phyloP scores from a whole-genome alignment of 352 stramenopile species.

The Pythium dissimile region DNA sequence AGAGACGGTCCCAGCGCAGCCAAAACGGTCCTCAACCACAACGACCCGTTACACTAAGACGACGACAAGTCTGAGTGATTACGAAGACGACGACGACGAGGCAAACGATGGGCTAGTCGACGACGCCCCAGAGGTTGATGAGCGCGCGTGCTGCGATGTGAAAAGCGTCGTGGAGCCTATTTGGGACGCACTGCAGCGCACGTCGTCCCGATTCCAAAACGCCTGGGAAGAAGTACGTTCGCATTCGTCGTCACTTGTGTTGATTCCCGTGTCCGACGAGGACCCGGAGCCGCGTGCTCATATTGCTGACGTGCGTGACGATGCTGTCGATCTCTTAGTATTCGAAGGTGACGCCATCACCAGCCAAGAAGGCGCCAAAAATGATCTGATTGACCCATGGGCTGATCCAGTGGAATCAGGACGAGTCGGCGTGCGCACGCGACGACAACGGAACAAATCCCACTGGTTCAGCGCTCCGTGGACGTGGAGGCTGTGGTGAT shows the following conservation, averaged over 20 bases:
- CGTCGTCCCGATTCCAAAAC: slow-evolving; percentile 20
- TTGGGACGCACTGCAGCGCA: slow-evolving; percentile 20
- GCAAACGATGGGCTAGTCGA: slow-evolving; percentile 11
- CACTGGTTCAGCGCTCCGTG: slow-evolving; percentile 3
- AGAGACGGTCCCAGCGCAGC: slow-evolving; percentile 15
- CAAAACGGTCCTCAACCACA: slow-evolving; percentile 6
- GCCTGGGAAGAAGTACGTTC: slow-evolving; percentile 33
- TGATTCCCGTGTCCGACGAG: slow-evolving; percentile 19
- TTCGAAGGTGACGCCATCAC: slow-evolving; percentile 18
- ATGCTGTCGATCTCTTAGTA: slow-evolving; percentile 27
- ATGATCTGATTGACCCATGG: slow-evolving; percentile 11
- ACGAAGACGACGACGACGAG: slow-evolving; percentile 12
- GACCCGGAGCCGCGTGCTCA: slow-evolving; percentile 5
- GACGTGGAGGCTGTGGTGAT: slow-evolving; percentile 24
- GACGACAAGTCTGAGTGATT: slow-evolving; percentile 8
- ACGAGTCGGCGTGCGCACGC: slow-evolving; percentile 11
- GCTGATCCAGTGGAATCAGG: background rate
- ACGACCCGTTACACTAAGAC: slow-evolving; percentile 7
- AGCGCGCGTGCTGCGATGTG: slow-evolving; percentile 18
- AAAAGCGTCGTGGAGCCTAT: slow-evolving; percentile 20
- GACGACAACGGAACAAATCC: slow-evolving; percentile 11
- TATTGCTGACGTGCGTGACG: slow-evolving; percentile 22
- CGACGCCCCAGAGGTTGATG: slow-evolving; percentile 12
- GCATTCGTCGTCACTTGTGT: slow-evolving; percentile 22
- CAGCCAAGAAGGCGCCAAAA: slow-evolving; percentile 5